phyloP scores from a whole-genome alignment of 148 eudicot genomes.

The Vaccinium corymbosum region DNA sequence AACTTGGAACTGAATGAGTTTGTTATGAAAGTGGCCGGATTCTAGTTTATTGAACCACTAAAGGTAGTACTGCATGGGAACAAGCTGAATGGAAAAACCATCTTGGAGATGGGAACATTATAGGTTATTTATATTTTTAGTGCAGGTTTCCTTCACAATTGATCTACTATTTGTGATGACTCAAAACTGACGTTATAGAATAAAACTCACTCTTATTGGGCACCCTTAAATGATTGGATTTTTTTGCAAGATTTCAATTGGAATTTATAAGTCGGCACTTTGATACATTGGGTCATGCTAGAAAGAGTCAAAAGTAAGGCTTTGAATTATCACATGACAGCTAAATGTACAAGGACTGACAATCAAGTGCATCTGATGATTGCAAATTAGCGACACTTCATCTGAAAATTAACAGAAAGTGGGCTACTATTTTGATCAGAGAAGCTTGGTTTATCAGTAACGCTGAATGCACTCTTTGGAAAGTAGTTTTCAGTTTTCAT shows the following conservation, averaged over 20 bases:
- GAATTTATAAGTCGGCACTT: background rate
- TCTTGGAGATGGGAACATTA: background rate
- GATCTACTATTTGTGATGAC: background rate
- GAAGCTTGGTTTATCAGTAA: background rate
- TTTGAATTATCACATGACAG: background rate
- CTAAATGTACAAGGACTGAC: background rate
- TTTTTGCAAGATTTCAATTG: background rate
- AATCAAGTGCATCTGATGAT: background rate
- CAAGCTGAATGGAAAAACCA: slow-evolving; percentile 6
- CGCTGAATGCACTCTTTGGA: background rate
- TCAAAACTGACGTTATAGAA: background rate
- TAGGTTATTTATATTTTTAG: background rate
- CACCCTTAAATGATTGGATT: background rate
- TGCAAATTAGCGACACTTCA: background rate
- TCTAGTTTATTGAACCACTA: background rate
- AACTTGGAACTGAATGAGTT: background rate
- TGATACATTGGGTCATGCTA: background rate
- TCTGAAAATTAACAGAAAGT: background rate
- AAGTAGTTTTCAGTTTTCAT: background rate
- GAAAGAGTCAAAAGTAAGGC: background rate
- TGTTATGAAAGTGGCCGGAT: background rate
- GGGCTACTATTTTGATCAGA: background rate
- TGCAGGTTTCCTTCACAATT: background rate
- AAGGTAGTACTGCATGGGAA: background rate
- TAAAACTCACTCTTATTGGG: background rate